These are phyloP conservation scores for Ballota nigra DNA, from an alignment of 257 asterid genomes.

Conservation along the genomic window DNA sequence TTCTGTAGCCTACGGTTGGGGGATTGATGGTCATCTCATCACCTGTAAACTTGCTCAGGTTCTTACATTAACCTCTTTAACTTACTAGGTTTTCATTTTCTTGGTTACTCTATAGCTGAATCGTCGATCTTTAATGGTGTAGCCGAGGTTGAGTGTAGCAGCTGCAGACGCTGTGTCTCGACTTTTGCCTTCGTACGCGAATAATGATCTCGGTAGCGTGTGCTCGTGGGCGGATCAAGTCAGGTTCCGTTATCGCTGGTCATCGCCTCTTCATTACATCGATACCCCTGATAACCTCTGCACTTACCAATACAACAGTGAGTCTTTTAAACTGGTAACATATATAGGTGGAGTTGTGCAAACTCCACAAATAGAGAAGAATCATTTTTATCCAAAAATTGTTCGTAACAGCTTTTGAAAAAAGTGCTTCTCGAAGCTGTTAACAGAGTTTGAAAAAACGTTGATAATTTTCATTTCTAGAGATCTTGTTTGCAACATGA, in stretches of 20 bases:
- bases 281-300: slow-evolving; percentile 78
- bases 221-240: slow-evolving; percentile 88
- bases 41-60: slow-evolving; percentile 82
- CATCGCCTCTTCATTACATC: slow-evolving; percentile 76
- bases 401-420: no score
- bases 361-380: neutral
- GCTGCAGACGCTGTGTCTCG: slow-evolving; percentile 69
- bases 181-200: slow-evolving; percentile 58
- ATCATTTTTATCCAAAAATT: no score
- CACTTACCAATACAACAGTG: slow-evolving; percentile 63
- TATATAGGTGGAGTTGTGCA: neutral
- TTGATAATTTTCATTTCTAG: neutral
- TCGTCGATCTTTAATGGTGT: neutral
- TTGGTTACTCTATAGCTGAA: neutral
- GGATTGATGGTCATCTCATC: slow-evolving; percentile 74
- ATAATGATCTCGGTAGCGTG: slow-evolving; percentile 59
- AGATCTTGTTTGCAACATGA: neutral
- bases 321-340: slow-evolving; percentile 6
- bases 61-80: neutral
- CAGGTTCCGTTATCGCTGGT: slow-evolving; percentile 73
- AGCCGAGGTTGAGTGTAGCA: slow-evolving; percentile 64
- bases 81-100: neutral
- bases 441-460: neutral
- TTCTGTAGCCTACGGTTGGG: slow-evolving; percentile 70
- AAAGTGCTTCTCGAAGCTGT: neutral